Evolutionary conservation across 2,329 filamentous ascomycete genomes (phyloP).

Genomic region (Ophiostoma sp.): DNA sequence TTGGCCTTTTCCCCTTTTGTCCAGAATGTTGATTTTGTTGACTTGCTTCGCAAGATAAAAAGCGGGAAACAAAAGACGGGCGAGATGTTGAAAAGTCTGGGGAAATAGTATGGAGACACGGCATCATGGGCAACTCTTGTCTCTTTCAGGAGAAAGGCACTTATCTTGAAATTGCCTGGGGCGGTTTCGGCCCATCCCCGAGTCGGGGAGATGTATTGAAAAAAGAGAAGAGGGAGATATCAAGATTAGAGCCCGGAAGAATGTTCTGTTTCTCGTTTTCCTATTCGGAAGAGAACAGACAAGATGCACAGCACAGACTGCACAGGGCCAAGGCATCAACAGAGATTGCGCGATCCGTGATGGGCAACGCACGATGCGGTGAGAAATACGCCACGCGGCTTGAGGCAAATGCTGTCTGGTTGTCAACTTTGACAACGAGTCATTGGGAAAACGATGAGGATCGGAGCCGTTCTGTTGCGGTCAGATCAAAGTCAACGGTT

Average conservation of each 20-base stretch:
- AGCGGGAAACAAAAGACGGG: neutral
- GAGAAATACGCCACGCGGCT: constrained; percentile 5
- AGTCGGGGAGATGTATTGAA: neutral
- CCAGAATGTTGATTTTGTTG: neutral
- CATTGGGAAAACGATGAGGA: neutral
- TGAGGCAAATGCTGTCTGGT: neutral
- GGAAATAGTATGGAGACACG: neutral
- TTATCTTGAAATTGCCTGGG: neutral
- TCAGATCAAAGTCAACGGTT: too few relatives aligned
- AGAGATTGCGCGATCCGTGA: neutral
- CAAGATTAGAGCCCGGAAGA: neutral
- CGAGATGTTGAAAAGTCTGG: neutral
- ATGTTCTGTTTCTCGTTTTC: constrained; percentile 5
- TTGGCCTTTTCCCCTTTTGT: neutral
- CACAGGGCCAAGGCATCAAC: neutral
- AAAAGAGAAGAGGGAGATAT: neutral
- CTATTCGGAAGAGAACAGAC: neutral
- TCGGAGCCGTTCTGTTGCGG: neutral
- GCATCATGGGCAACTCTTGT: neutral
- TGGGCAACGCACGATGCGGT: neutral
- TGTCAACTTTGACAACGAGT: neutral
- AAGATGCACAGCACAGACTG: neutral
- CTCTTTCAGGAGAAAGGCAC: neutral
- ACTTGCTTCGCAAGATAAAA: neutral
- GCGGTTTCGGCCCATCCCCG: neutral